Evolutionary conservation across 768 basidiomycete genomes (phyloP).

Genomic region (Albatrellus ellisii): DNA sequence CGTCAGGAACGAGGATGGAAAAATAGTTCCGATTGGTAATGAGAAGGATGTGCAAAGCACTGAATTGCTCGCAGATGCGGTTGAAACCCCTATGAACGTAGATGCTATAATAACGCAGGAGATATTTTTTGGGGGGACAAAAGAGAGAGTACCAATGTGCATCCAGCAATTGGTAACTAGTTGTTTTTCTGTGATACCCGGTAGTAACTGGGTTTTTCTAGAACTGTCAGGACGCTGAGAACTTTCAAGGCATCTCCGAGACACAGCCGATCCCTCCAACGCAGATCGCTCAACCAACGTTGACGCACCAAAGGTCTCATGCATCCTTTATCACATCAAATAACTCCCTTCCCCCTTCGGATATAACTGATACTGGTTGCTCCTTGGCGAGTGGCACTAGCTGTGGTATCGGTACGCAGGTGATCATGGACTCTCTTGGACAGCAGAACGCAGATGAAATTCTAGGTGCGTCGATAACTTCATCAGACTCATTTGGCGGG

Average conservation of each 20-base stretch:
- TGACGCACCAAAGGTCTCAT: not conserved
- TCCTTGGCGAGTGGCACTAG: slow-evolving; percentile 4
- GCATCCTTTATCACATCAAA: not conserved
- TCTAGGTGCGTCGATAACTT: slow-evolving; percentile 26
- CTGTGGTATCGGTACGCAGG: slow-evolving; percentile 26
- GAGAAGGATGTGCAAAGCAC: slow-evolving; percentile 18
- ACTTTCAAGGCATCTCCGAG: slow-evolving; percentile 14
- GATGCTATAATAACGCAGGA: slow-evolving; percentile 31
- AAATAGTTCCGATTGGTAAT: slow-evolving; percentile 28
- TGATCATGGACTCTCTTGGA: slow-evolving; percentile 22
- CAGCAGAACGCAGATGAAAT: slow-evolving; percentile 29
- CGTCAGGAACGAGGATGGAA: slow-evolving; percentile 40
- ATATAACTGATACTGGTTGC: slow-evolving; percentile 4
- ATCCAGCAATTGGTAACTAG: slow-evolving; percentile 10
- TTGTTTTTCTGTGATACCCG: too few species aligned
- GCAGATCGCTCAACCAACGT: not conserved
- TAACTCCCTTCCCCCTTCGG: slow-evolving; percentile 13
- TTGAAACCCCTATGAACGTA: slow-evolving; percentile 29
- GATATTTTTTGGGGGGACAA: slow-evolving; percentile 9
- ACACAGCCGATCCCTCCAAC: slow-evolving; percentile 6
- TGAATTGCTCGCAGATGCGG: slow-evolving; percentile 7
- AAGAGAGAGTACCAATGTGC: slow-evolving; percentile 9
- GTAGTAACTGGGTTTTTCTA: too few species aligned
- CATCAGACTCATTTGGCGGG: not conserved
- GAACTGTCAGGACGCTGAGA: slow-evolving; percentile 1